These are phyloP conservation scores for Trichoderma pleuroti DNA, from an alignment of 2,329 filamentous ascomycete species.

Conservation along the genomic window DNA sequence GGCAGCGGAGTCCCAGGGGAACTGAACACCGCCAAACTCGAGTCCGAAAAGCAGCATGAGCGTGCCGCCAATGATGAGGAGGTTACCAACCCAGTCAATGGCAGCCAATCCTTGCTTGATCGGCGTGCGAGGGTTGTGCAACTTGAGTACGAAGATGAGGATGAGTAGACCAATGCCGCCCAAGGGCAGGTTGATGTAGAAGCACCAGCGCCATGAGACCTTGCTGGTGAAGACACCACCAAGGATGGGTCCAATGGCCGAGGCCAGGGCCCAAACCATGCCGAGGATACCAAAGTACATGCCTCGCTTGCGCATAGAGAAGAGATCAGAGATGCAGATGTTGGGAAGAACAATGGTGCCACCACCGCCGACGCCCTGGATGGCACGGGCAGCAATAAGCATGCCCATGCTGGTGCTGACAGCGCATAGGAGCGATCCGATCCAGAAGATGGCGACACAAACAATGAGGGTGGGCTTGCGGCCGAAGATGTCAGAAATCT, in stretches of 20 bases:
- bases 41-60: constrained; percentile 84
- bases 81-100: constrained; percentile 55
- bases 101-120: constrained; percentile 60
- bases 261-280: constrained; percentile 62
- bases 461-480: constrained; percentile 52
- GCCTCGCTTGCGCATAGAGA: constrained; percentile 49
- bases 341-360: constrained; percentile 59
- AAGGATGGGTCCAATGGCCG: constrained; percentile 62
- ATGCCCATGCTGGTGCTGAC: constrained; percentile 48
- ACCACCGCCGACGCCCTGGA: constrained; percentile 56
- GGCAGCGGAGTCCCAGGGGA: constrained; percentile 70
- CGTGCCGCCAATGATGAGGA: constrained; percentile 68
- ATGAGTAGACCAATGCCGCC: constrained; percentile 46
- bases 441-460: constrained; percentile 51
- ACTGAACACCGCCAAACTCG: constrained; percentile 74
- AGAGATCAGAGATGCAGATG: constrained; percentile 55
- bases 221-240: constrained; percentile 65
- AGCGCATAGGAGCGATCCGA: constrained; percentile 53
- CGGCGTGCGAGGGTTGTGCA: constrained; percentile 65
- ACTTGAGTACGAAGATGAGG: constrained; percentile 60
- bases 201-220: constrained; percentile 67
- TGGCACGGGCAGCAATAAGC: constrained; percentile 52
- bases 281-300: constrained; percentile 52
- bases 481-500: constrained; percentile 56
- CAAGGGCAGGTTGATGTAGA: constrained; percentile 60